Evolutionary conservation across 169 alveolate species (phyloP), one percentile per base, ranked within the genome.

Genomic region (Pseudocohnilembus persalinus): DNA sequence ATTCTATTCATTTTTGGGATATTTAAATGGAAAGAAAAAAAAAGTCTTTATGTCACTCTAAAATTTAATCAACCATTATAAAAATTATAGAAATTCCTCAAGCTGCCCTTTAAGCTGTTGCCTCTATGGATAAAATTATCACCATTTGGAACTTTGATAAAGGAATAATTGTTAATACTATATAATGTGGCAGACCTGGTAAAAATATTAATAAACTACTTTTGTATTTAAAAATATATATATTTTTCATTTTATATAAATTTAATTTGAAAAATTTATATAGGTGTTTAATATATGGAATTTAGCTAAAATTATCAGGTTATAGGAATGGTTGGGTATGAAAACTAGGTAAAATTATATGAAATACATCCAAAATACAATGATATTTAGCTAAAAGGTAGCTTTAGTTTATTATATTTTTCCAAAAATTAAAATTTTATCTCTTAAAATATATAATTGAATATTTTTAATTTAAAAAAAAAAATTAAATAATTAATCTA

Each of bases 51-150:
- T 31, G 29, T 0, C 34, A 76, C 31, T 31, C 31, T n/a, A 30
- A 26, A 26, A 74, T 85, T 15, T 49, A 77, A 73, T 85, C 83
- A 25, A 68, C 33, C 0, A 85, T 85, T 31, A 73, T 80, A 1
- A 74, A 85, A 65, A 74, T 83, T 49, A 78, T 85, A 26, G 90
- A 85, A 74, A 72, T 85, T 15, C 82, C 78, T 80, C 83, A 85
- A n/a, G 31, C 74, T 34, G 49, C 72, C 27, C 73, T 73, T 74
- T 30, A 73, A 35, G 90, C 90, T 24, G 78, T 83, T 33, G 82
- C 87, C 25, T 85, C 90, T 0, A 34, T 80, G 24, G 90, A 85
- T 80, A 85, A 85, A 64, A 30, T 78, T 29, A 34, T 85, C 27
- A 72, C 83, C 30, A 78, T 85, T 29, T 85, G 90, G 85, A 78